Base-by-base conservation (phyloP, 345 rosid species). In the Orychophragmus violaceus region DNA sequence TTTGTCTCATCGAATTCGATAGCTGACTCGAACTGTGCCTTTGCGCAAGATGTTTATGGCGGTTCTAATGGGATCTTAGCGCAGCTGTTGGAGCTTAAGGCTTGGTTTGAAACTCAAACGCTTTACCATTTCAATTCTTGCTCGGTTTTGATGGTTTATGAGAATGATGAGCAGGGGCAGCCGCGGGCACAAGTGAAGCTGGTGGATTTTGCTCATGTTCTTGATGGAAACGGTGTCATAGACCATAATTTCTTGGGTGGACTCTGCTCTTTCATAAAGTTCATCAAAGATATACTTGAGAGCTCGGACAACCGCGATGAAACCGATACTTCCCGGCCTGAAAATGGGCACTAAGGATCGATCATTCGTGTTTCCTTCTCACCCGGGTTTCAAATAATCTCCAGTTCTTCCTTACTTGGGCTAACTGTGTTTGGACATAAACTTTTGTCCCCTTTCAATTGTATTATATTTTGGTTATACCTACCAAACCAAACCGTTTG, bases 241-340 rank as follows among this genome's bases (percentile, higher is more conserved):
- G 96, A 90, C 80, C 96, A 88, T 74, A 94, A 89, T 68, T 91
- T 87, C 82, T 71, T 89, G 76, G 97, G 97, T 28, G 97, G 97
- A 27, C 85, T 88, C 41, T 90, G 95, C 79, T 94, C 96, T 45
- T 72, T 88, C 59, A 91, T 88, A 57, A 88, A 91, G 62, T 79
- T 88, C 59, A 74, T 94, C 59, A 78, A 86, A 8, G 90, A 83
- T 72, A 80, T 91, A 42, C 83, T 83, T 27, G 74, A 78, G 25
- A 57, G 72, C 59, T 65, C 76, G 5, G 79, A 80, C 55, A 80
- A 84, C 12, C 42, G 67, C 46, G 27, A 75, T 22, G 59, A 68
- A 44, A 59, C 51, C 9, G 13, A 67, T 10, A 33, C 63, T 45
- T 53, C 64, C 22, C 18, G 4, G 18, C 24, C 36, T 61, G 64